Percentiles rank a stretch among this genome's conserved stretches.
phyloP scores from a whole-genome alignment of 2,329 filamentous ascomycete species.

The Rachicladosporium sp. region DNA sequence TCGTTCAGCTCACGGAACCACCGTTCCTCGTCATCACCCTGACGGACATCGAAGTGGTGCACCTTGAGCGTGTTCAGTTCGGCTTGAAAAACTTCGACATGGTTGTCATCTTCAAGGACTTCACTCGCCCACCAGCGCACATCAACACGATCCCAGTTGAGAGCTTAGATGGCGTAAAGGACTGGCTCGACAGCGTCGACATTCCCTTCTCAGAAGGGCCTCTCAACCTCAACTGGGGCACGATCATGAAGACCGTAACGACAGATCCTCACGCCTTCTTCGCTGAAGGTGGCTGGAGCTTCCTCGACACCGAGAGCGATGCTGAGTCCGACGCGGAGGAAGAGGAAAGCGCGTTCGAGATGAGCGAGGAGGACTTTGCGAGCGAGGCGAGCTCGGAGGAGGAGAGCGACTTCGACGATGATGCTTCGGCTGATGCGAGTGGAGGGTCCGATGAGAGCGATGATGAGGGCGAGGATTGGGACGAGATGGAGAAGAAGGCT shows the following conservation, averaged over 20 bases:
- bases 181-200: conserved; percentile 92
- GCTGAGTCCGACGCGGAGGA: conserved; percentile 65
- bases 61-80: conserved; percentile 89
- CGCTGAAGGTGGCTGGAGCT: conserved; percentile 86
- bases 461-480: conserved; percentile 83
- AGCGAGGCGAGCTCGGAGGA: conserved; percentile 73
- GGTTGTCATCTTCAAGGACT: conserved; percentile 97
- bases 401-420: conserved; percentile 86
- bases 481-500: conserved; percentile 82
- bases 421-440: conserved; percentile 68
- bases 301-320: conserved; percentile 78
- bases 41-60: conserved; percentile 90
- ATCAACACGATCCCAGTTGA: conserved; percentile 98
- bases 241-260: conserved; percentile 98
- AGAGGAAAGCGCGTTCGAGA: conserved; percentile 82
- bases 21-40: conserved; percentile 94
- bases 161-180: conserved; percentile 86
- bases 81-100: conserved; percentile 98
- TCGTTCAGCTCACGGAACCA: conserved; percentile 92
- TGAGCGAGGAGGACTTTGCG: conserved; percentile 69
- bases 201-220: conserved; percentile 91
- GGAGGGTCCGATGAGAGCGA: conserved; percentile 50
- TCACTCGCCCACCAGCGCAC: conserved; percentile 76
- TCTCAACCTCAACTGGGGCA: conserved; percentile 95
- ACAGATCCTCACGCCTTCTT: conserved; percentile 93